Conservation (phyloP, 148 eudicot species). For the Heliamphora exappendiculata region DNA sequence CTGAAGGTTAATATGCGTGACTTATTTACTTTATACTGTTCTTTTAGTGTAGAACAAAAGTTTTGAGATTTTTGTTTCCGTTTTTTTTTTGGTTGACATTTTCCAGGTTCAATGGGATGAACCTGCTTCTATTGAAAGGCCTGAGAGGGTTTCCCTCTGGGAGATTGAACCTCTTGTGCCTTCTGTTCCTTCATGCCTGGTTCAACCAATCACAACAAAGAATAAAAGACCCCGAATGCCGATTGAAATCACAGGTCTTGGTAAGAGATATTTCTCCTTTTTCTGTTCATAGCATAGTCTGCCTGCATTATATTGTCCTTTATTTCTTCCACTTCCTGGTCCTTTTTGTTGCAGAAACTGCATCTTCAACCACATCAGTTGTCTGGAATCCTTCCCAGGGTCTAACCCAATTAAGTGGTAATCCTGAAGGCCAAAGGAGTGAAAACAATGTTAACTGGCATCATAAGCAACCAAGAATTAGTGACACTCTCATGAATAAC, state of each 20-base stretch:
- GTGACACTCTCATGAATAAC: neutral
- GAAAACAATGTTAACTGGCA: slow-evolving; percentile 18
- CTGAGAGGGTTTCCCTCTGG: slow-evolving; percentile 93
- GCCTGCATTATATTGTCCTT: neutral
- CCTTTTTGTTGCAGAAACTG: slow-evolving; percentile 30
- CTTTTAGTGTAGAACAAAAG: neutral
- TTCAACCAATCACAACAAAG: slow-evolving; percentile 38
- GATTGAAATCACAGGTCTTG: slow-evolving; percentile 45
- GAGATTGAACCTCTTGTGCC: slow-evolving; percentile 82
- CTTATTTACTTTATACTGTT: neutral
- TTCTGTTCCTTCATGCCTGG: slow-evolving; percentile 33
- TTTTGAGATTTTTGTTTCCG: neutral
- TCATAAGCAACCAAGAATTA: slow-evolving; percentile 2
- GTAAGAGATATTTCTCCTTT: slow-evolving; percentile 28
- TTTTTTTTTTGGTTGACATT: neutral
- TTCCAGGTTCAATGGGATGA: slow-evolving; percentile 98
- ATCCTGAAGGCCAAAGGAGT: slow-evolving; percentile 23
- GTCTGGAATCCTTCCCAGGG: slow-evolving; percentile 48
- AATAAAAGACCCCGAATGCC: slow-evolving; percentile 67
- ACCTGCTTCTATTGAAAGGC: slow-evolving; percentile 65
- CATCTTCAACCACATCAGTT: slow-evolving; percentile 37
- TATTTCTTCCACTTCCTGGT: neutral
- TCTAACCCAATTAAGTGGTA: slow-evolving; percentile 25
- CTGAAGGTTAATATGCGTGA: slow-evolving; percentile 48
- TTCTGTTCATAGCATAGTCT: neutral